Conservation (phyloP, 2,329 filamentous ascomycete species). For the Dactylellina haptotyla region DNA sequence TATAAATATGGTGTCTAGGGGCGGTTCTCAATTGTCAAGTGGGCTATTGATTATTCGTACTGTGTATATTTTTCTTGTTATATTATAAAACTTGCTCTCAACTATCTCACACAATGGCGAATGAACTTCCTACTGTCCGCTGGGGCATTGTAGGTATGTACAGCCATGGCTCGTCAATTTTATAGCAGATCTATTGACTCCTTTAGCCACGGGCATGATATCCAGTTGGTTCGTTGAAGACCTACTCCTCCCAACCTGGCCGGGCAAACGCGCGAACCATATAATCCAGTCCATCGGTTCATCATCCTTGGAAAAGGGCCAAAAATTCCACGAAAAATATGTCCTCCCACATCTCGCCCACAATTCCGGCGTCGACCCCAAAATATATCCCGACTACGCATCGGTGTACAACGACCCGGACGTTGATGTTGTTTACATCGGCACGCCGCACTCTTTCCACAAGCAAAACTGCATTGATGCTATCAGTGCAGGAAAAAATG, state of each 20-base stretch:
- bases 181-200: not conserved
- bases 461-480: conserved; percentile 63
- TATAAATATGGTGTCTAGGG: not conserved
- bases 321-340: conserved; percentile 61
- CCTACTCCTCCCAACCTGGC: conserved; percentile 60
- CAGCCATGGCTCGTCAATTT: not conserved
- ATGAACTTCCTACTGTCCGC: conserved; percentile 37
- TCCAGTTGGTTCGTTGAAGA: conserved; percentile 65
- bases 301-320: conserved; percentile 62
- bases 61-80: too few relatives aligned
- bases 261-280: conserved; percentile 61
- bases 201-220: conserved; percentile 63
- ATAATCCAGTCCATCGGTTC: conserved; percentile 64
- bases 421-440: conserved; percentile 65
- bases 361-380: conserved; percentile 58
- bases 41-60: not conserved
- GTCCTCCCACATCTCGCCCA: conserved; percentile 54
- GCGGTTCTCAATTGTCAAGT: not conserved
- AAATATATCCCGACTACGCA: conserved; percentile 62
- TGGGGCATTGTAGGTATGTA: conserved; percentile 40
- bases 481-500: conserved; percentile 63
- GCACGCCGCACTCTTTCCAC: conserved; percentile 64
- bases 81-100: too few relatives aligned
- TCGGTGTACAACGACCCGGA: conserved; percentile 62
- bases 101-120: conserved; percentile 1